phyloP scores from a whole-genome alignment of 768 basidiomycete species.

The Leucocoprinus sp. region DNA sequence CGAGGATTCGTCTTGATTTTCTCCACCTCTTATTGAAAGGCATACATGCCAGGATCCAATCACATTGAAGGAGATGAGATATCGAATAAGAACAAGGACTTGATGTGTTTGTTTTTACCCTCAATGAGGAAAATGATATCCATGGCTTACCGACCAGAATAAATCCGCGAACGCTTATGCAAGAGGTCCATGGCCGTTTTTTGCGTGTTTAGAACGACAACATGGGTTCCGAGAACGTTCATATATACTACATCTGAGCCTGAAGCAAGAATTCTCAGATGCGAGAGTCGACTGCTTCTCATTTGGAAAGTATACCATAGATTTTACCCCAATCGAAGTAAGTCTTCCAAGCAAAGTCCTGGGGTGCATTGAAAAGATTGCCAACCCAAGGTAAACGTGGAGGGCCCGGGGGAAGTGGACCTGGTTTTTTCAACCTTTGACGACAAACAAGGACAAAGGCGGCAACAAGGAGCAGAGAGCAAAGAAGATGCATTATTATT shows the following conservation, averaged over 20 bases:
- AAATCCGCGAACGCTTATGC: conserved; percentile 9
- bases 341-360: conserved; percentile 23
- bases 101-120: neutral
- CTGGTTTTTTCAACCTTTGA: neutral
- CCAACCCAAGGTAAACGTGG: conserved; percentile 27
- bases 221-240: conserved; percentile 3
- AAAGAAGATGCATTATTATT: neutral
- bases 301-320: conserved; percentile 20
- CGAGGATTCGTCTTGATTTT: neutral
- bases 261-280: neutral
- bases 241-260: conserved; percentile 7
- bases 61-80: neutral
- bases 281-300: neutral
- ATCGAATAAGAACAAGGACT: neutral
- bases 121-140: neutral
- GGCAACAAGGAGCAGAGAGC: neutral
- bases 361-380: conserved; percentile 24
- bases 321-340: conserved; percentile 30
- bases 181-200: conserved; percentile 10
- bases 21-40: neutral
- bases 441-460: neutral
- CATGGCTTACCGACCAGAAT: conserved; percentile 10
- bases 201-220: conserved; percentile 10
- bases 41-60: neutral
- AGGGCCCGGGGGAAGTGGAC: conserved; percentile 31